A percentile compares a stretch with the other conserved stretches of the same genome.
Evolutionary conservation across 495 filamentous ascomycete genomes (phyloP).

Genomic region (Aspergillus nanangensis): DNA sequence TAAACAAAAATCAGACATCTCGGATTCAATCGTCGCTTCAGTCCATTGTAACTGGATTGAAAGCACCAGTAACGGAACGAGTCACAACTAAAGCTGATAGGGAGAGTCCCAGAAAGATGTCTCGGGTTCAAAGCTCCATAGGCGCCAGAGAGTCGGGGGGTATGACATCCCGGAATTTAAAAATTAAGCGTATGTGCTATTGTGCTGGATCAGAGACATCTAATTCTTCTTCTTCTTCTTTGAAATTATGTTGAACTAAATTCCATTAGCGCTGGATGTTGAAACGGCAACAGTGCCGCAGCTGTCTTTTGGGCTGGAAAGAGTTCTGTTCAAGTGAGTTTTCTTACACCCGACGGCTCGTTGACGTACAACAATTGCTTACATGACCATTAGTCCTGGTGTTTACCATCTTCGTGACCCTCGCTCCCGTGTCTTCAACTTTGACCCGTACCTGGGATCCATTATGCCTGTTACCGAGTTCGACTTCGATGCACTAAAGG

Average conservation of each 20-base stretch:
- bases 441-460: conserved; percentile 85
- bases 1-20: no score
- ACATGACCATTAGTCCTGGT: conserved; percentile 52
- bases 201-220: background rate
- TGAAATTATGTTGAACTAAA: no score
- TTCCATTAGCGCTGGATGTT: conserved; percentile 43
- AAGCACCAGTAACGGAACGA: no score
- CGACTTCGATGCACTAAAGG: conserved; percentile 78
- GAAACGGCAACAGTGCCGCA: conserved; percentile 59
- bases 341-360: background rate
- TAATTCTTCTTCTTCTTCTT: no score
- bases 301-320: conserved; percentile 75
- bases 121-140: conserved; percentile 8
- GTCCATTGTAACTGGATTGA: no score
- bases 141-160: conserved; percentile 10
- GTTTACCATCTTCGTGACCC: conserved; percentile 90
- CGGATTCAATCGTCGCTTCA: no score
- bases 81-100: background rate
- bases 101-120: conserved; percentile 3
- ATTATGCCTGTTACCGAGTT: conserved; percentile 93
- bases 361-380: background rate
- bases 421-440: conserved; percentile 85
- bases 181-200: conserved; percentile 20
- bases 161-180: conserved; percentile 5
- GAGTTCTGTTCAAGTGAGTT: conserved; percentile 83